These are phyloP conservation scores for Physcia stellaris DNA, from an alignment of 495 filamentous ascomycete genomes.

Conservation along the genomic window DNA sequence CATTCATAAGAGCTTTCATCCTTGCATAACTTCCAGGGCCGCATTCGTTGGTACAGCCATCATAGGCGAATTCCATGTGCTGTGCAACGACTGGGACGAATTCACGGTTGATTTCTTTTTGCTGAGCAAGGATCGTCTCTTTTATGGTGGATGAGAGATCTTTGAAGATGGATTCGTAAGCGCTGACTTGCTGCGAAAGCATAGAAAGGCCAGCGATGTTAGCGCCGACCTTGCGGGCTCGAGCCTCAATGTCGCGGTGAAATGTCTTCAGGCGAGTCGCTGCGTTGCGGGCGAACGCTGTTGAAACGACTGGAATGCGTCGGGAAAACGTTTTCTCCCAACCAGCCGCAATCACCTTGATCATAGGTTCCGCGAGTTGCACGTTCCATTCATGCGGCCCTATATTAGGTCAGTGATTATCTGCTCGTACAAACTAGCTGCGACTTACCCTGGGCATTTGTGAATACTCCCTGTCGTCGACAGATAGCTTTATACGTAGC, in stretches of 20 bases:
- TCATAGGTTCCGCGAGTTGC: constrained; percentile 36
- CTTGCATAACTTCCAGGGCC: constrained; percentile 26
- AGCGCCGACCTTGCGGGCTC: constrained; percentile 23
- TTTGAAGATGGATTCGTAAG: constrained; percentile 26
- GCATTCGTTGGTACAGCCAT: constrained; percentile 26
- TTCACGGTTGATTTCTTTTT: constrained; percentile 41
- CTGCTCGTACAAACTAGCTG: no score
- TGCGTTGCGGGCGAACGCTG: constrained; percentile 16
- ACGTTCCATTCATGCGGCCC: constrained; percentile 16
- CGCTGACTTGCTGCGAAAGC: constrained; percentile 30
- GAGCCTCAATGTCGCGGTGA: constrained; percentile 26
- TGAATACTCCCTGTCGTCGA: constrained; percentile 33
- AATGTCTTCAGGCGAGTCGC: constrained; percentile 21
- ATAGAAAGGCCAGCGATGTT: constrained; percentile 24
- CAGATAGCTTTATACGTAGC: constrained; percentile 50
- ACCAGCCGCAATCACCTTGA: constrained; percentile 31
- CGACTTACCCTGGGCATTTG: constrained; percentile 14
- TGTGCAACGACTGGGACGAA: constrained; percentile 38
- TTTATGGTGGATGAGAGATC: constrained; percentile 19
- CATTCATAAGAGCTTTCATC: constrained; percentile 41
- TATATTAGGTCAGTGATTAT: no score
- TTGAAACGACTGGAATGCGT: constrained; percentile 26
- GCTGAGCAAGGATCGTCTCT: constrained; percentile 25
- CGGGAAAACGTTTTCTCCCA: constrained; percentile 45
- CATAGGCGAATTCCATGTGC: constrained; percentile 35